Evolutionary conservation across 2,329 filamentous ascomycete species (phyloP).

Genomic region (Grosmannia penicillata): DNA sequence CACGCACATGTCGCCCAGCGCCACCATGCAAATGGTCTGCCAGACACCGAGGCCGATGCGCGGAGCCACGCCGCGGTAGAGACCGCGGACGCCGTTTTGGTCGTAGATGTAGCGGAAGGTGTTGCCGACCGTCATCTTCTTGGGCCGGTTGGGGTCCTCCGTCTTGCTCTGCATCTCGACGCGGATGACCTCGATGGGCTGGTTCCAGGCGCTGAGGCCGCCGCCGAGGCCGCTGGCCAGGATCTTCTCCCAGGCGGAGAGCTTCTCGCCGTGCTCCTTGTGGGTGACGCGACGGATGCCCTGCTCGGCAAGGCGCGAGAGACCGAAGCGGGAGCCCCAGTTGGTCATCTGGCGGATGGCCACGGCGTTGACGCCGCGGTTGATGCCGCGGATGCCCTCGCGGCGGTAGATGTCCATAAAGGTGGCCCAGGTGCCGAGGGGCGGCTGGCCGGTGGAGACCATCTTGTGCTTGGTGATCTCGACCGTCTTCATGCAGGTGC

Average conservation of each 20-base stretch:
- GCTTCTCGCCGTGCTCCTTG: slow-evolving; percentile 69
- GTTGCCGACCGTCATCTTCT: slow-evolving; percentile 96
- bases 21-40: slow-evolving; percentile 99
- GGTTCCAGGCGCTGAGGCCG: slow-evolving; percentile 95
- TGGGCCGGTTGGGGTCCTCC: slow-evolving; percentile 90
- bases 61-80: slow-evolving; percentile 91
- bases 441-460: slow-evolving; percentile 66
- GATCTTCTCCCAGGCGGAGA: slow-evolving; percentile 75
- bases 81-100: slow-evolving; percentile 74
- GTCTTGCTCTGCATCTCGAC: slow-evolving; percentile 99
- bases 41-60: slow-evolving; percentile 91
- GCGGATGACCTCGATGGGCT: slow-evolving; percentile 98
- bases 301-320: slow-evolving; percentile 80
- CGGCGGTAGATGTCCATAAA: slow-evolving; percentile 95
- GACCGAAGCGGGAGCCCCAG: slow-evolving; percentile 93
- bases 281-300: slow-evolving; percentile 65
- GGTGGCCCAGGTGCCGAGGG: slow-evolving; percentile 80
- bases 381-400: slow-evolving; percentile 91
- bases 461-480: slow-evolving; percentile 99
- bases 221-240: slow-evolving; percentile 74
- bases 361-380: slow-evolving; percentile 96
- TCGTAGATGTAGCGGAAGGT: slow-evolving; percentile 77
- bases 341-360: slow-evolving; percentile 99
- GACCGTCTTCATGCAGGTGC: slow-evolving; percentile 99
- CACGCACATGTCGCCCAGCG: slow-evolving; percentile 86